Conservation (phyloP, 2,329 filamentous ascomycete genomes). For the Taxawa tesnikishii region DNA sequence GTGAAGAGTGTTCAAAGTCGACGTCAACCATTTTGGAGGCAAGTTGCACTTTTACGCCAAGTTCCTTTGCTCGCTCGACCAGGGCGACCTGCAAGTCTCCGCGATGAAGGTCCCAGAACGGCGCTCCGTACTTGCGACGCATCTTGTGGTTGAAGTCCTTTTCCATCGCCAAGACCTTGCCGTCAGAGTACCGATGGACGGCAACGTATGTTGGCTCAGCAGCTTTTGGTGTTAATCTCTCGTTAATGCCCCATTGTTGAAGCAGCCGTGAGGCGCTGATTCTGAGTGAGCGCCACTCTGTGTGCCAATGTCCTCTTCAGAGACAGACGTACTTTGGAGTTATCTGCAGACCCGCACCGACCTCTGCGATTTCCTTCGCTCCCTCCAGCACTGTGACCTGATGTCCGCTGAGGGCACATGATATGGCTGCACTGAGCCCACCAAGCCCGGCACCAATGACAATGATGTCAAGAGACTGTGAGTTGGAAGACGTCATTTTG, state of each 20-base stretch:
- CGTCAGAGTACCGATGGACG: conserved; percentile 42
- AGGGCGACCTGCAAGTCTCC: conserved; percentile 48
- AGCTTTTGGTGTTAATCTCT: conserved; percentile 24
- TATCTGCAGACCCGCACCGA: conserved; percentile 42
- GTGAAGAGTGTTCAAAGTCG: conserved; percentile 32
- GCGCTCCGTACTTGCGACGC: conserved; percentile 40
- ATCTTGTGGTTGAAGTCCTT: conserved; percentile 41
- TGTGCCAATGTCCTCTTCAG: conserved; percentile 8
- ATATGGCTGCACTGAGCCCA: conserved; percentile 19
- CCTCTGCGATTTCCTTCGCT: conserved; percentile 17
- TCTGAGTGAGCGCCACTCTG: not conserved
- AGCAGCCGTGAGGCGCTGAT: conserved; percentile 36
- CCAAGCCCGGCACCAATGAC: conserved; percentile 22
- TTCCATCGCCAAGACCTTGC: conserved; percentile 36
- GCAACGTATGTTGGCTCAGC: conserved; percentile 36
- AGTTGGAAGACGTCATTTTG: no score
- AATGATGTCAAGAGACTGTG: no score
- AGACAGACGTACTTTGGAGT: conserved; percentile 27
- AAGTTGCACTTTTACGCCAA: conserved; percentile 41
- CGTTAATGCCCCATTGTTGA: conserved; percentile 37
- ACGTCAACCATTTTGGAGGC: conserved; percentile 35
- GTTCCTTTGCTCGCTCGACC: conserved; percentile 35
- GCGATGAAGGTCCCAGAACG: conserved; percentile 49
- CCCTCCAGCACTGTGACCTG: conserved; percentile 19
- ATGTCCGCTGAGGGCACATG: conserved; percentile 19